These are phyloP conservation scores for Leccinum uliginosum DNA, from an alignment of 768 basidiomycete genomes.

Conservation along the genomic window DNA sequence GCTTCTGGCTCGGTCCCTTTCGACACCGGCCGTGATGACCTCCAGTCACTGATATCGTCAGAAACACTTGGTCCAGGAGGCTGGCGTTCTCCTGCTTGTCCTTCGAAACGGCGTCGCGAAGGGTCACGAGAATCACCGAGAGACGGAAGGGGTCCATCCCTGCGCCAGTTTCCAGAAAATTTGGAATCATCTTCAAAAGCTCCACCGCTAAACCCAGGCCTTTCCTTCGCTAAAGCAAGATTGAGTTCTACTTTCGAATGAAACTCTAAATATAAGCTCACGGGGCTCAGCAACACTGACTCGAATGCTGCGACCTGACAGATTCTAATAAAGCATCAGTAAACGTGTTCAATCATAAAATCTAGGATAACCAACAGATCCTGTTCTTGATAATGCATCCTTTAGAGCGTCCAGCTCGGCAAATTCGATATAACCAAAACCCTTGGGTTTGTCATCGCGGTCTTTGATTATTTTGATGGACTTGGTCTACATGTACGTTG, in stretches of 20 bases:
- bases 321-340: slow-evolving; percentile 37
- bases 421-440: slow-evolving; percentile 98
- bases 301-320: slow-evolving; percentile 78
- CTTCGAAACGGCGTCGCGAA: slow-evolving; percentile 67
- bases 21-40: slow-evolving; percentile 46
- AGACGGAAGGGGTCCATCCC: slow-evolving; percentile 82
- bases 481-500: slow-evolving; percentile 49
- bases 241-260: slow-evolving; percentile 9
- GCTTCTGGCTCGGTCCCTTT: slow-evolving; percentile 43
- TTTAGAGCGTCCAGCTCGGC: slow-evolving; percentile 82
- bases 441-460: slow-evolving; percentile 91
- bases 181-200: slow-evolving; percentile 68
- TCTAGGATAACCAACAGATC: slow-evolving; percentile 47
- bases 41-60: slow-evolving; percentile 68
- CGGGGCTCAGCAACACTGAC: slow-evolving; percentile 96
- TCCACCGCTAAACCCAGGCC: slow-evolving; percentile 49
- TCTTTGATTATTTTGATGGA: slow-evolving; percentile 92
- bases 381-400: slow-evolving; percentile 70
- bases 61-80: slow-evolving; percentile 48
- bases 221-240: slow-evolving; percentile 65
- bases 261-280: slow-evolving; percentile 42
- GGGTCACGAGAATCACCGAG: slow-evolving; percentile 55
- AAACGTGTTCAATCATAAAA: background rate
- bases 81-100: slow-evolving; percentile 39
- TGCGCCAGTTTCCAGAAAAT: slow-evolving; percentile 81